Conservation (phyloP, 164 flowering plant genomes). For the Echeveria elegans region DNA sequence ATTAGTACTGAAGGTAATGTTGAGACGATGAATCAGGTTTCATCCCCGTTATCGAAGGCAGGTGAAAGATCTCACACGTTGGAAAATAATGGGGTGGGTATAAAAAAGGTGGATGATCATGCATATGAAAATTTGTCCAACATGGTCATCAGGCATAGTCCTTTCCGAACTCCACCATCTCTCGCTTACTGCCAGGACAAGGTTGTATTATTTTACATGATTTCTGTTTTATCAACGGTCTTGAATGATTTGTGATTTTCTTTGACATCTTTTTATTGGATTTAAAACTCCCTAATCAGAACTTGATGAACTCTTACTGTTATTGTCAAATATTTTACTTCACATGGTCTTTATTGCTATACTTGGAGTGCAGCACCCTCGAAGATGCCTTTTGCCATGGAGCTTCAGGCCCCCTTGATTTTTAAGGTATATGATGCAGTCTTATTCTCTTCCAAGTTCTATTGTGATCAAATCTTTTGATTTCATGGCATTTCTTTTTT, state of each 20-base stretch:
- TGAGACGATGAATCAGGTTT: constrained; percentile 32
- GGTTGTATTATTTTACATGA: constrained; percentile 26
- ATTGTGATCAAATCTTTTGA: neutral
- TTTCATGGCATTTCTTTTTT: neutral
- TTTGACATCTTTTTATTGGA: no score
- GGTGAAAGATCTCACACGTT: constrained; percentile 23
- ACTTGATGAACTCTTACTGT: neutral
- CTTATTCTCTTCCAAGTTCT: neutral
- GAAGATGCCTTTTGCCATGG: constrained; percentile 24
- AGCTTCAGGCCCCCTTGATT: constrained; percentile 34
- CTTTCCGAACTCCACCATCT: constrained; percentile 88
- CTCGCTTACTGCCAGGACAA: constrained; percentile 44
- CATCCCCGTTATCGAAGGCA: constrained; percentile 43
- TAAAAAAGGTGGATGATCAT: constrained; percentile 23
- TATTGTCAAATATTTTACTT: neutral
- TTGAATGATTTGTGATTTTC: no score
- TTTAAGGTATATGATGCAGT: constrained; percentile 38
- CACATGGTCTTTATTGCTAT: constrained; percentile 9
- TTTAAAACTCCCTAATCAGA: no score
- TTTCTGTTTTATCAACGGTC: neutral
- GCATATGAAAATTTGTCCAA: neutral
- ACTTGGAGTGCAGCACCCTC: constrained; percentile 38
- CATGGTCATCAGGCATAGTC: constrained; percentile 33
- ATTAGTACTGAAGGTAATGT: constrained; percentile 30
- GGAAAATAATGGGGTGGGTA: constrained; percentile 19